Evolutionary conservation across 2,329 filamentous ascomycete genomes (phyloP).

Genomic region (Metarhizium album): DNA sequence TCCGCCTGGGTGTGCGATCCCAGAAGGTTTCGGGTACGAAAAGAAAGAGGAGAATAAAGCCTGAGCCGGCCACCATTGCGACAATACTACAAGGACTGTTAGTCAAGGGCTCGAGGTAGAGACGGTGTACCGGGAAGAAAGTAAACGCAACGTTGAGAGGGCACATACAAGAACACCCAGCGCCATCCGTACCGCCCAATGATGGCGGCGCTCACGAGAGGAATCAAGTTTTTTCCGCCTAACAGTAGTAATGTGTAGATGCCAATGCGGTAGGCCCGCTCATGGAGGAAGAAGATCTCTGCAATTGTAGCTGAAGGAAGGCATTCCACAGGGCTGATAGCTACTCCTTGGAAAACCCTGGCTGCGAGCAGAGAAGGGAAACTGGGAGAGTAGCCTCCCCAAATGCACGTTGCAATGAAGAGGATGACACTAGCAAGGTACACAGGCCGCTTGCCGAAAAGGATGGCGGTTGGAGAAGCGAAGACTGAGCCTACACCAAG

Average conservation of each 20-base stretch:
- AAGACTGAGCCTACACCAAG: constrained; percentile 76
- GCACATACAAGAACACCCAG: constrained; percentile 73
- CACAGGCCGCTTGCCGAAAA: constrained; percentile 83
- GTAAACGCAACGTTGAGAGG: neutral
- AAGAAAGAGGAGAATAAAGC: constrained; percentile 64
- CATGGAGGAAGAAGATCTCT: constrained; percentile 93
- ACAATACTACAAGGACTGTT: constrained; percentile 51
- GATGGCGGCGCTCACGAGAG: constrained; percentile 74
- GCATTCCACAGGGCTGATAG: constrained; percentile 84
- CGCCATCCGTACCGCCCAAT: constrained; percentile 73
- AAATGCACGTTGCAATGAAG: constrained; percentile 68
- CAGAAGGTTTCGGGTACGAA: constrained; percentile 95
- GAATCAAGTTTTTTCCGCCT: constrained; percentile 84
- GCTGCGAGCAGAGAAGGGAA: constrained; percentile 72
- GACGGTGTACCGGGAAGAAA: neutral
- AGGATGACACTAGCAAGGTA: constrained; percentile 69
- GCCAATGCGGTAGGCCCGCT: constrained; percentile 83
- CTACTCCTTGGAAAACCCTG: constrained; percentile 76
- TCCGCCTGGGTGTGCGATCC: constrained; percentile 62
- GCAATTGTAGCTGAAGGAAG: constrained; percentile 88
- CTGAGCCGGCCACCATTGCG: constrained; percentile 65
- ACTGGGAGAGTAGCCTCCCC: constrained; percentile 76
- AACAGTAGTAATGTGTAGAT: constrained; percentile 86
- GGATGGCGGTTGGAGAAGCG: constrained; percentile 79
- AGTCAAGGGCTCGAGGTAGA: neutral